Evolutionary conservation across 805 yeast genomes (phyloP).

Genomic region (Priceomyces castillae): DNA sequence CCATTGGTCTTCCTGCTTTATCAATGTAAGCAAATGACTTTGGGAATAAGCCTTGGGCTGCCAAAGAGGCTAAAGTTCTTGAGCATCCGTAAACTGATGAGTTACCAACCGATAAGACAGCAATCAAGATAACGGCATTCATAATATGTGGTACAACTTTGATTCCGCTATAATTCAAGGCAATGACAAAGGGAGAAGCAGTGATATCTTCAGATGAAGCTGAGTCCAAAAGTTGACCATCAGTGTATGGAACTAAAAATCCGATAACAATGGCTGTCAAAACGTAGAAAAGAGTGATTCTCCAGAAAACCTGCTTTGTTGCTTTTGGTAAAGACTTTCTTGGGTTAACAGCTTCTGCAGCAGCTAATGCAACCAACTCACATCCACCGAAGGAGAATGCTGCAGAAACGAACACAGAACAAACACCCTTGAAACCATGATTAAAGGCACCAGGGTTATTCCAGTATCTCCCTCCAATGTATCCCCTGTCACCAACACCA

Average conservation of each 20-base stretch:
- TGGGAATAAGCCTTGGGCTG: conserved; percentile 74
- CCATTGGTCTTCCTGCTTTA: conserved; percentile 41
- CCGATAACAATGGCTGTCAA: conserved; percentile 34
- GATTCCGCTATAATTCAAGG: conserved; percentile 60
- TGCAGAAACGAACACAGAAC: conserved; percentile 37
- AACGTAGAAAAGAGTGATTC: conserved; percentile 40
- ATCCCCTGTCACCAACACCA: conserved; percentile 40
- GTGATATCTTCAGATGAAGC: conserved; percentile 46
- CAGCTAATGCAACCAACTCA: conserved; percentile 38
- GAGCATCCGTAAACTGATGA: conserved; percentile 73
- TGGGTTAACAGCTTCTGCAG: conserved; percentile 41
- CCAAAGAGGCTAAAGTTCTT: conserved; percentile 64
- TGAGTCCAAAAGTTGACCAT: conserved; percentile 47
- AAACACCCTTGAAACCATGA: conserved; percentile 38
- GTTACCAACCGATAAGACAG: conserved; percentile 76
- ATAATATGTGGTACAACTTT: conserved; percentile 66
- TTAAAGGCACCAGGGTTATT: conserved; percentile 32
- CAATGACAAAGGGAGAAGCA: conserved; percentile 77
- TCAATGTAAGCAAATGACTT: conserved; percentile 37
- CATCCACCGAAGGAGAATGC: conserved; percentile 36
- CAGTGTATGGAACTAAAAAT: conserved; percentile 49
- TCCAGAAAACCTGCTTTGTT: conserved; percentile 43
- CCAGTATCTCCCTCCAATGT: conserved; percentile 34
- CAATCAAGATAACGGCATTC: conserved; percentile 69
- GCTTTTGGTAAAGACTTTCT: conserved; percentile 39